A percentile compares a stretch with the other conserved stretches of the same genome.
phyloP scores from a whole-genome alignment of 2,329 filamentous ascomycete species.

The Annulohypoxylon truncatum region DNA sequence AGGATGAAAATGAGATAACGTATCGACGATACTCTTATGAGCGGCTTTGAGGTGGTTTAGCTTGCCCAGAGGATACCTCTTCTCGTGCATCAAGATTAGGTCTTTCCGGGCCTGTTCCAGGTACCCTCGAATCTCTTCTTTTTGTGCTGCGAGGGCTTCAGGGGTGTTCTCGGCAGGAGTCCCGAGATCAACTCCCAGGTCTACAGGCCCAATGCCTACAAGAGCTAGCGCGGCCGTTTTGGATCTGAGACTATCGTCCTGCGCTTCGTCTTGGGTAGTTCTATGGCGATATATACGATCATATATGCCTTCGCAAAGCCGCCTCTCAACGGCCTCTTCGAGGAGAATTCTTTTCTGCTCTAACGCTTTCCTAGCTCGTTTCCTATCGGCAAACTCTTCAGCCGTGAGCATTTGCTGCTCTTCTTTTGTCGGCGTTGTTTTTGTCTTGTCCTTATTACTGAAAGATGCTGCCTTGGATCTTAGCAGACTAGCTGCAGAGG shows the following conservation, averaged over 20 bases:
- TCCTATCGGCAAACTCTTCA: constrained; percentile 83
- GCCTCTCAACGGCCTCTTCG: constrained; percentile 91
- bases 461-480: constrained; percentile 67
- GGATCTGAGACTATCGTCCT: constrained; percentile 93
- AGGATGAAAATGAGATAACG: constrained; percentile 73
- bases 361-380: constrained; percentile 79
- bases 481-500: constrained; percentile 67
- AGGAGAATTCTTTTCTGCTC: constrained; percentile 81
- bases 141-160: constrained; percentile 68
- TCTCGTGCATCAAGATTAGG: constrained; percentile 84
- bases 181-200: constrained; percentile 82
- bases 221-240: constrained; percentile 90
- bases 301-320: constrained; percentile 87
- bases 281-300: constrained; percentile 90
- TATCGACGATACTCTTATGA: constrained; percentile 95
- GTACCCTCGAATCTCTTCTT: constrained; percentile 76
- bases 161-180: constrained; percentile 64
- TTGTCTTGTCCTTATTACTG: constrained; percentile 63
- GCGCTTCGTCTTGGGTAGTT: constrained; percentile 91
- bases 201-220: constrained; percentile 89
- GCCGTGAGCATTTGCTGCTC: constrained; percentile 91
- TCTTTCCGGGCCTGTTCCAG: constrained; percentile 78
- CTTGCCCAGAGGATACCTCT: constrained; percentile 90
- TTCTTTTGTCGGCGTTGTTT: constrained; percentile 56
- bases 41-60: constrained; percentile 87